Base-by-base conservation (phyloP, 352 stramenopile species). In the Pythium myriotylum region DNA sequence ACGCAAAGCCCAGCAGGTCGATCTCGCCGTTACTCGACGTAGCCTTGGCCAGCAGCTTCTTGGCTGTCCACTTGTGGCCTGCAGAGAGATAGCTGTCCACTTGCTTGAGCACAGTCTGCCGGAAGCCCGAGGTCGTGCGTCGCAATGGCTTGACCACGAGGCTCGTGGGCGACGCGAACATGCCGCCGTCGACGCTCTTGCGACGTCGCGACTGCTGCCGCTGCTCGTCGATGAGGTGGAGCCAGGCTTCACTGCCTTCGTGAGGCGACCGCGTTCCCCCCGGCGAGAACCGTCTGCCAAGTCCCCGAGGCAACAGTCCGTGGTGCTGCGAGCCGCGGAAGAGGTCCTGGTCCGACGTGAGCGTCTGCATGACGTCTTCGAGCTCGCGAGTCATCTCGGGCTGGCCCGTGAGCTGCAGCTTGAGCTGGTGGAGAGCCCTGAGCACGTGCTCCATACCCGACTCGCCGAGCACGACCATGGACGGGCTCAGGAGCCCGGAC, bases 371-470 rank as follows among this genome's bases (percentile, higher is more conserved):
- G 22, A 89, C 79, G 51, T 84, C 86, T 37, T 92, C 80, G 23
- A 92, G 57, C 40, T 89, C 61, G 22, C 56, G 62, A 1, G 62
- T 71, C 27, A 65, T 69, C 14, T 74, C 61, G n/a, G 79, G 70
- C 23, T 84, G 74, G 23, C 61, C 72, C 24, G 58, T 58, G 41
- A 84, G 59, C 33, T 79, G 72, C 0, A 77, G 40, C 35, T 84
- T 81, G 13, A 91, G 53, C 40, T 81, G 63, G 24, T 70, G 60
- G 9, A 91, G 62, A 27, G 78, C 80, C 42, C 77, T 77, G 33
- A 89, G 76, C 32, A 91, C 78, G 65, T 87, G 82, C 54, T 88
- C 82, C 82, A 91, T 88, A 62, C 72, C 82, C 53, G 76, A 88
- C 39, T 90, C 81, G n/a, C 78, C 81, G 13, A 84, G 72, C 32